These are phyloP conservation scores for Capsicum chinense DNA, from an alignment of 257 asterid species.

Conservation along the genomic window DNA sequence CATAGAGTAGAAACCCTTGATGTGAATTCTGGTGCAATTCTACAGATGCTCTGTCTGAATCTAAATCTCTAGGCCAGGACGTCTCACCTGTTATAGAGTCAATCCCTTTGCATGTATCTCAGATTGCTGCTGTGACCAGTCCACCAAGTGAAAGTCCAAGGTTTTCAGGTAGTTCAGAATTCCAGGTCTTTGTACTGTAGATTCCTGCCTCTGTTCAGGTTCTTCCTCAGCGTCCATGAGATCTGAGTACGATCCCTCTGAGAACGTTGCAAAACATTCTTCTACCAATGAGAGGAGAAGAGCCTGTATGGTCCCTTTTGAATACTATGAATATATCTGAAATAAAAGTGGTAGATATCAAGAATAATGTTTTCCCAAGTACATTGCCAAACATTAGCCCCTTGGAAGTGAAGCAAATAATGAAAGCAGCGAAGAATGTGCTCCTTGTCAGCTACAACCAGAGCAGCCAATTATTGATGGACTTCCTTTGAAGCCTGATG, in stretches of 20 bases:
- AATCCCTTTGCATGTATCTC: constrained; percentile 59
- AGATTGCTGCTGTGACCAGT: no score
- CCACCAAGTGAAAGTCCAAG: no score
- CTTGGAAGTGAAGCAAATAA: constrained; percentile 42
- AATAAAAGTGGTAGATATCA: constrained; percentile 50
- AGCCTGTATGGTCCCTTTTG: constrained; percentile 61
- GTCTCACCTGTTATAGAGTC: constrained; percentile 55
- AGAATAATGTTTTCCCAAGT: constrained; percentile 68
- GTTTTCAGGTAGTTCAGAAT: constrained; percentile 19
- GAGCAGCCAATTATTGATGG: constrained; percentile 86
- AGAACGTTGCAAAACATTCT: constrained; percentile 37
- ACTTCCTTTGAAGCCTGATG: constrained; percentile 76
- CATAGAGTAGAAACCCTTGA: constrained; percentile 54
- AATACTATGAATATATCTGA: constrained; percentile 63
- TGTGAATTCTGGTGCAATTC: constrained; percentile 44
- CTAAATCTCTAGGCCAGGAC: constrained; percentile 47
- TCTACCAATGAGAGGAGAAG: constrained; percentile 51
- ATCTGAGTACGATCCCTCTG: constrained; percentile 47
- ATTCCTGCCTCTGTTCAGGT: constrained; percentile 34
- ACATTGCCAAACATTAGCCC: constrained; percentile 69
- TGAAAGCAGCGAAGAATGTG: constrained; percentile 77
- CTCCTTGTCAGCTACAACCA: constrained; percentile 87
- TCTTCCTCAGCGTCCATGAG: constrained; percentile 73
- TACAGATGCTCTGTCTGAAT: constrained; percentile 60
- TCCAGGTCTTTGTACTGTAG: no score